Evolutionary conservation across 306 rosid genomes (phyloP).

Genomic region (Inga laurina): DNA sequence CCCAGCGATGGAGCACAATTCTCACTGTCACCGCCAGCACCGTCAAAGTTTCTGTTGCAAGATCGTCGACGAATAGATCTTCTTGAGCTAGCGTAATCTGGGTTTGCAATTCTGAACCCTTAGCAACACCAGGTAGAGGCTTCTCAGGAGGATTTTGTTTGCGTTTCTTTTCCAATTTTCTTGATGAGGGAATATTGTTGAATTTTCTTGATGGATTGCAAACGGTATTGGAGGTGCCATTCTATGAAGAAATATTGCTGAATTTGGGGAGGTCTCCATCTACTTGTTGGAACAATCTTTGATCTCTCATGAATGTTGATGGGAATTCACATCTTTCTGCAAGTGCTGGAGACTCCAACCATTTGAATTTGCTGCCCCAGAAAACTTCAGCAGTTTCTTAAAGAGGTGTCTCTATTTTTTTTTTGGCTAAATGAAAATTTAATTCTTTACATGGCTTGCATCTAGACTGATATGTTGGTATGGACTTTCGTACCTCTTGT

Average conservation of each 20-base stretch:
- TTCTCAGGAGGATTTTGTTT: conserved; percentile 41
- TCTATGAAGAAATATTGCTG: conserved; percentile 78
- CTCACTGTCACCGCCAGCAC: too few species aligned
- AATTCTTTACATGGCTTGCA: too few species aligned
- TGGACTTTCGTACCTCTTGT: too few species aligned
- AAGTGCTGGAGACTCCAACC: not conserved
- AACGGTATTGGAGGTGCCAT: conserved; percentile 85
- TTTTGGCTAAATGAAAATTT: too few species aligned
- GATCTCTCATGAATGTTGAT: conserved; percentile 54
- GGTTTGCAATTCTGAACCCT: conserved; percentile 71
- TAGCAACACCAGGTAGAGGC: conserved; percentile 50
- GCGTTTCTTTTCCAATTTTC: not conserved
- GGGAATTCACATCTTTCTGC: conserved; percentile 45
- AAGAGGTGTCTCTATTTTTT: too few species aligned
- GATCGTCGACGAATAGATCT: conserved; percentile 39
- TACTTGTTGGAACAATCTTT: conserved; percentile 63
- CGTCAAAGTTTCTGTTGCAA: too few species aligned
- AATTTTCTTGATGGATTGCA: conserved; percentile 77
- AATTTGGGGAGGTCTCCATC: conserved; percentile 52
- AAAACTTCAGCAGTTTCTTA: too few species aligned
- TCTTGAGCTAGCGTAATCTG: conserved; percentile 73
- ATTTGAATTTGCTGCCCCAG: too few species aligned
- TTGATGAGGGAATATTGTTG: conserved; percentile 71
- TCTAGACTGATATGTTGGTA: too few species aligned
- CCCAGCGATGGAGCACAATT: too few species aligned